phyloP scores from a whole-genome alignment of 257 asterid genomes.

The Voacanga thouarsii region DNA sequence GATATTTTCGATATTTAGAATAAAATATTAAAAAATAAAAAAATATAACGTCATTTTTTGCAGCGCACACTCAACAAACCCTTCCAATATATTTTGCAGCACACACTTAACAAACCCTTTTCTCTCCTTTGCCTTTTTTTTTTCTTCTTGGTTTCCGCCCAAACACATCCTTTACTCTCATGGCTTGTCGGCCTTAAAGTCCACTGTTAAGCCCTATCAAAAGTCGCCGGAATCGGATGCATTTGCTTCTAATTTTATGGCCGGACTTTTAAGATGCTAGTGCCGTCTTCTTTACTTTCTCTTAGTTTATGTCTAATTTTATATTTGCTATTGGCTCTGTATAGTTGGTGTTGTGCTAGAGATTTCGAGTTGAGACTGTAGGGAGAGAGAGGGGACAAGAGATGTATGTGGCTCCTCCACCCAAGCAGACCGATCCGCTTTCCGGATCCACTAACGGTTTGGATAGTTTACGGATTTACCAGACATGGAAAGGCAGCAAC shows the following conservation, averaged over 20 bases:
- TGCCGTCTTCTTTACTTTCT: not conserved
- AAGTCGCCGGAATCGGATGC: constrained; percentile 23
- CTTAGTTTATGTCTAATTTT: not conserved
- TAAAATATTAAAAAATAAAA: too few species aligned
- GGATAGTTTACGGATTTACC: constrained; percentile 67
- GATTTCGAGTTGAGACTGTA: constrained; percentile 28
- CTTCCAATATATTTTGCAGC: too few species aligned
- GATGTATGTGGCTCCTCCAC: too few species aligned
- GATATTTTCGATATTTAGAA: too few species aligned
- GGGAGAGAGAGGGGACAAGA: constrained; percentile 22
- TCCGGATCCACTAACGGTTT: constrained; percentile 67
- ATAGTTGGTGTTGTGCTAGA: constrained; percentile 24
- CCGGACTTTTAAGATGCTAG: constrained; percentile 20
- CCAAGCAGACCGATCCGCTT: constrained; percentile 65
- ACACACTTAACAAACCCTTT: constrained; percentile 15
- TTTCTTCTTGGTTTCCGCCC: constrained; percentile 25
- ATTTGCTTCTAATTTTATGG: too few species aligned
- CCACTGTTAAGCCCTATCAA: constrained; percentile 9
- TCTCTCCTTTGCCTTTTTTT: too few species aligned
- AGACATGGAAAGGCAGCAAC: constrained; percentile 97
- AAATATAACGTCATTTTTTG: too few species aligned
- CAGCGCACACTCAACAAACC: too few species aligned
- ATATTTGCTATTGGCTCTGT: constrained; percentile 15
- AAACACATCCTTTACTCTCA: constrained; percentile 42
- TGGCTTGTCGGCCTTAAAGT: constrained; percentile 50